phyloP scores from a whole-genome alignment of 1,284 basidiomycete genomes.

The Vanrija sp. region DNA sequence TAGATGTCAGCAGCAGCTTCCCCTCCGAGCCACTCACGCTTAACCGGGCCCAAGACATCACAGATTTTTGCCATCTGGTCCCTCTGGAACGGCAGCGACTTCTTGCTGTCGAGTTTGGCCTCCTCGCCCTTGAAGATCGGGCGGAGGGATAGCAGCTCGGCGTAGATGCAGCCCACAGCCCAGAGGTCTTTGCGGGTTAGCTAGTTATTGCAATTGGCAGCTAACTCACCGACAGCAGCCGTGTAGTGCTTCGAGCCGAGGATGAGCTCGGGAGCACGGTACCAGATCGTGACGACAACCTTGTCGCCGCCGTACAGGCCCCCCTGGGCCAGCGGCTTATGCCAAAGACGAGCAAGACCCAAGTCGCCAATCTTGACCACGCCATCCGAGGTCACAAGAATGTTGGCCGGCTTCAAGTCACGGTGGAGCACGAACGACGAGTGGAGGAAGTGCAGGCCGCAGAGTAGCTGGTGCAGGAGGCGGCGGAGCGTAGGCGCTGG shows the following conservation, averaged over 20 bases:
- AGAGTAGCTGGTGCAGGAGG: constrained; percentile 90
- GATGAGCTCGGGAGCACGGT: constrained; percentile 90
- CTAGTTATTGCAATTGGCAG: not conserved
- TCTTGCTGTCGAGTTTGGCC: constrained; percentile 78
- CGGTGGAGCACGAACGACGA: constrained; percentile 76
- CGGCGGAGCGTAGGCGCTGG: constrained; percentile 79
- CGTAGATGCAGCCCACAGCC: constrained; percentile 96
- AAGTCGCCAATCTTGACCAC: constrained; percentile 97
- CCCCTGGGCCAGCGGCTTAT: constrained; percentile 41
- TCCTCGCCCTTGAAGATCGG: constrained; percentile 99
- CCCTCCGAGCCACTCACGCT: constrained; percentile 55
- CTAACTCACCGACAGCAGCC: constrained; percentile 67
- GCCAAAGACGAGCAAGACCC: constrained; percentile 77
- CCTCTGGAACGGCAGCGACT: constrained; percentile 88
- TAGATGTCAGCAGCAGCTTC: constrained; percentile 1
- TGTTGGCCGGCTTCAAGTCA: constrained; percentile 93
- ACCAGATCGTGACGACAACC: constrained; percentile 99
- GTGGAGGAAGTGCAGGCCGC: constrained; percentile 92
- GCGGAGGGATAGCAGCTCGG: constrained; percentile 83
- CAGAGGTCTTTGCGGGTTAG: constrained; percentile 62
- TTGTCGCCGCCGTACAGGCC: constrained; percentile 77
- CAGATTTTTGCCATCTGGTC: constrained; percentile 94
- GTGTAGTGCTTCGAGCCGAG: constrained; percentile 96
- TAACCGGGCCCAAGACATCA: constrained; percentile 86
- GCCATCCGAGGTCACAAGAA: constrained; percentile 83